phyloP scores from a whole-genome alignment of 2,329 filamentous ascomycete genomes.

The Uncinocarpus reesii region DNA sequence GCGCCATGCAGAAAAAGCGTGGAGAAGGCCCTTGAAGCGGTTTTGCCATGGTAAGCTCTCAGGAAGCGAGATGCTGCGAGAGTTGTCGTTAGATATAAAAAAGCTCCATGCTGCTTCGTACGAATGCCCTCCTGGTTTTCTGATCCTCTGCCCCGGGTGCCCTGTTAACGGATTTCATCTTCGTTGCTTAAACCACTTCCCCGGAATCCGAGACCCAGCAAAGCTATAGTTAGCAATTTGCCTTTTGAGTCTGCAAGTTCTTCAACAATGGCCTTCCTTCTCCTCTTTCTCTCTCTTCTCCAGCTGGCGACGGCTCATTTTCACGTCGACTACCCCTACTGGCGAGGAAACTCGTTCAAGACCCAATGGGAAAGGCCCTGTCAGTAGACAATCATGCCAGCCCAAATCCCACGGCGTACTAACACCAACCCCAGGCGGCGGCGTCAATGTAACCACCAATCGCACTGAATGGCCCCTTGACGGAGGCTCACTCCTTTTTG shows the following conservation, averaged over 20 bases:
- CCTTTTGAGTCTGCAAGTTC: not conserved
- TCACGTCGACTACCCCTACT: slow-evolving; percentile 23
- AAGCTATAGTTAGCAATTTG: not conserved
- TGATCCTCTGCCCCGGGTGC: no score
- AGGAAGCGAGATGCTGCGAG: not conserved
- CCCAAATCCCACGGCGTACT: not conserved
- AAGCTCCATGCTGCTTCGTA: not conserved
- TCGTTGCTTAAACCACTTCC: no score
- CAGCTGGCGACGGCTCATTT: slow-evolving; percentile 21
- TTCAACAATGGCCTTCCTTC: slow-evolving; percentile 23
- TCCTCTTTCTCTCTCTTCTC: slow-evolving; percentile 23
- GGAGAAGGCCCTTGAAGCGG: not conserved
- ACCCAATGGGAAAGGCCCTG: slow-evolving; percentile 36
- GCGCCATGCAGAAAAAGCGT: not conserved
- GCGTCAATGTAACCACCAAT: slow-evolving; percentile 34
- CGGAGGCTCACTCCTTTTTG: slow-evolving; percentile 36
- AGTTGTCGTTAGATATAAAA: not conserved
- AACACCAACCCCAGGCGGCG: slow-evolving; percentile 26
- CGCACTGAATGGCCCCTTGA: slow-evolving; percentile 39
- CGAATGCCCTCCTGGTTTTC: not conserved
- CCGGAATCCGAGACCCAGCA: no score
- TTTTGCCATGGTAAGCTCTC: not conserved
- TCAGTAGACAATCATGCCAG: slow-evolving; percentile 18
- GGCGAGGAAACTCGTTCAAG: slow-evolving; percentile 36
- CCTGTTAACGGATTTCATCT: no score